Percentiles rank a stretch among this genome's conserved stretches.
Conservation (phyloP, 2,329 filamentous ascomycete species). For the Aspergillus sp. region DNA sequence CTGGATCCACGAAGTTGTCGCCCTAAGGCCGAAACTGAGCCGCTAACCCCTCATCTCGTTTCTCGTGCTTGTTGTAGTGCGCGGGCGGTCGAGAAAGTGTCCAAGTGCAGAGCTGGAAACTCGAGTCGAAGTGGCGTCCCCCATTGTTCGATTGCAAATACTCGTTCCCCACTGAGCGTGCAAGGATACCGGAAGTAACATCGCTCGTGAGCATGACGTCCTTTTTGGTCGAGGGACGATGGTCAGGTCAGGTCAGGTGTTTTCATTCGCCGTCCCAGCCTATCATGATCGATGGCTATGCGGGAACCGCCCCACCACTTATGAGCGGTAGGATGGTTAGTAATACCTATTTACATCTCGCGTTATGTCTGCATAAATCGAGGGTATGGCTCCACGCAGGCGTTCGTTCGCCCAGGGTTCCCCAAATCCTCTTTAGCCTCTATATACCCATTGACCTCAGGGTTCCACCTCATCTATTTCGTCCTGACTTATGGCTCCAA, state of each 20-base stretch:
- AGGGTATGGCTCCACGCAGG: not conserved
- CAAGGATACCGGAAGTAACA: too few species aligned
- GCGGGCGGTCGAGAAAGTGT: too few species aligned
- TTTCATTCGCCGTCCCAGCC: not conserved
- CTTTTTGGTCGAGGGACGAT: too few species aligned
- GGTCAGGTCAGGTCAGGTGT: not conserved
- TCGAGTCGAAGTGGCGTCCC: too few species aligned
- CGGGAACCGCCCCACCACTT: not conserved
- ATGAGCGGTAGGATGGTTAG: not conserved
- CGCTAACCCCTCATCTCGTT: too few species aligned
- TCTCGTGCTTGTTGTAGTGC: too few species aligned
- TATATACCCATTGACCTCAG: not conserved
- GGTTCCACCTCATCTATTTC: not conserved
- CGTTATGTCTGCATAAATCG: not conserved
- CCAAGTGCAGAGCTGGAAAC: too few species aligned
- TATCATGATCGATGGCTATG: not conserved
- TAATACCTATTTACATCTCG: not conserved
- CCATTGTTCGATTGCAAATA: too few species aligned
- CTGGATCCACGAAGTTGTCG: too few species aligned
- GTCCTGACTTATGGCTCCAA: not conserved
- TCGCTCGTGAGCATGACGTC: too few species aligned
- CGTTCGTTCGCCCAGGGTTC: not conserved
- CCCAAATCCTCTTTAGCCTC: not conserved
- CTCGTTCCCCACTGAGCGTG: too few species aligned
- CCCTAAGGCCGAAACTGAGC: too few species aligned